Evolutionary conservation across 306 rosid genomes (phyloP), one percentile per base, ranked within the genome.

Genomic region (Styphnolobium japonicum): DNA sequence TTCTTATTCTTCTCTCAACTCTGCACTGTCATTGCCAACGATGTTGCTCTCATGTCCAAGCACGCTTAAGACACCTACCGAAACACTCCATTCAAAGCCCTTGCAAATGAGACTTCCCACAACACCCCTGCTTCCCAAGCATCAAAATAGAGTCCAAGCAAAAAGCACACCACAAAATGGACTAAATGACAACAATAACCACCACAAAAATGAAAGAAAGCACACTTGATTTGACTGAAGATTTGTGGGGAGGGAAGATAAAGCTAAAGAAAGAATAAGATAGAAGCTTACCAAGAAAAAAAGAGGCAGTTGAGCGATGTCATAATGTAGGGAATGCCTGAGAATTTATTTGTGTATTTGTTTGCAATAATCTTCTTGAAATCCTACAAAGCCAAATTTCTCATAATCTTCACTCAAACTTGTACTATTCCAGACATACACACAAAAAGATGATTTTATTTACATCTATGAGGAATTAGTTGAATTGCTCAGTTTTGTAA

Each of bases 291-390:
- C 97, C 98, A 95, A 51, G 97, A 85, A 1, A 97, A 92, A 45
- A 95, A 94, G 36, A 95, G 97, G 79, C 97, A 92, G 80, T 95
- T 92, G 65, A 95, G 95, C 21, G 87, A 39, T 31, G 98, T 88
- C 98, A 92, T 95, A 9, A 78, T 87, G 75, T 92, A 95, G 23
- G 98, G 98, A 81, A 95, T 56, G 49, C 98, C 96, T 0, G 99
- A 95, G 75, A 95, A 95, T 3, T 88, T 57, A 70, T 95, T 93
- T 19, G 98, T 93, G 66, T 85, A 74, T 73, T 61, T 89, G 55
- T 88, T 81, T 63, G 6, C 16, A 18, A 91, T 11, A 65, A 95
- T 77, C 67, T 97, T 91, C 92, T 53, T 85, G 83, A 95, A 95
- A 95, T 84, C 57, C 98, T 95, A 1, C 55, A 63, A 65, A 65